These are phyloP conservation scores for Bipolaris cookei DNA, from an alignment of 2,329 filamentous ascomycete species.

Conservation along the genomic window DNA sequence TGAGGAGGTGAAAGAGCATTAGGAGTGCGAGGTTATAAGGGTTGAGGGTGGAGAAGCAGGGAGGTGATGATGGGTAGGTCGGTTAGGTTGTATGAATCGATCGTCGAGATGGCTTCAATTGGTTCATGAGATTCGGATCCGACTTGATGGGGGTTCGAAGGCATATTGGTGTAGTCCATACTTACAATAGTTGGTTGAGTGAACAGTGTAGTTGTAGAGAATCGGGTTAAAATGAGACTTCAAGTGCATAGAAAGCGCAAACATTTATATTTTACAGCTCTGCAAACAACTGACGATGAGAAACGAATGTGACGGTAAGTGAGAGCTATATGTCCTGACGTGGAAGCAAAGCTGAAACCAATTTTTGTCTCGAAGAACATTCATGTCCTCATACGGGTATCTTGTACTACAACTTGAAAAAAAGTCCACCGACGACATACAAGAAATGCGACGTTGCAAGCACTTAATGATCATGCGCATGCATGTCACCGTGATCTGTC, in stretches of 20 bases:
- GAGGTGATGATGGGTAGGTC: background rate
- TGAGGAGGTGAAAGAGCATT: slow-evolving; percentile 21
- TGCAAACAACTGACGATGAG: background rate
- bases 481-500: background rate
- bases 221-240: background rate
- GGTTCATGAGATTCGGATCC: background rate
- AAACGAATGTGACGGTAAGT: background rate
- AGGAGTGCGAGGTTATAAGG: background rate
- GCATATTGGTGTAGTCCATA: background rate
- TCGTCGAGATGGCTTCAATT: background rate
- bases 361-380: background rate
- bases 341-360: background rate
- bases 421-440: background rate
- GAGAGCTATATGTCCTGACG: background rate
- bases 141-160: background rate
- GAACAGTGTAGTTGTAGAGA: background rate
- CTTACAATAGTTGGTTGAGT: background rate
- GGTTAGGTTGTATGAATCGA: background rate
- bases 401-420: background rate
- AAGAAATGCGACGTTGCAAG: background rate
- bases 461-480: background rate
- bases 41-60: background rate
- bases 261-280: background rate
- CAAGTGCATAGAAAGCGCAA: background rate
- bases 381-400: background rate